Base-by-base conservation (phyloP, 163 green algal genomes). In the Picocystis sp. region DNA sequence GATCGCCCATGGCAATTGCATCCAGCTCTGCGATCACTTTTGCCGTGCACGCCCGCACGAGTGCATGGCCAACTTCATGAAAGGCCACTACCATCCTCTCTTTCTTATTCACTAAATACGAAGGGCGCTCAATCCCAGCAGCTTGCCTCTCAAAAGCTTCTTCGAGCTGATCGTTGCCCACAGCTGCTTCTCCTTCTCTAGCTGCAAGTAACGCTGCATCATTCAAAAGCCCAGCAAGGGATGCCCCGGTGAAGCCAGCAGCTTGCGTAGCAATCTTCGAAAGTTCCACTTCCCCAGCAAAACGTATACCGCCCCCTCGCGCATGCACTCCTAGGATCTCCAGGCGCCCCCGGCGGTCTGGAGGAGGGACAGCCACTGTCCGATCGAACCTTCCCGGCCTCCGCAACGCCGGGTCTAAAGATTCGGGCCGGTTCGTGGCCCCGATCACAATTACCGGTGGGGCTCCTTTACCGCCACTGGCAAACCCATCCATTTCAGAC, bases 401-500 rank as follows among this genome's bases (percentile, higher is more conserved):
- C 45, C 50, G 45, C 43, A 64, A 48, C 29, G 47, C 53, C 45
- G 50, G 44, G 63, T 67, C 60, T 56, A 67, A 69, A 62, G 65
- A 49, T 58, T 65, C 25, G 46, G 50, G 51, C 58, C 62, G 43
- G 45, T 62, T 75, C 51, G 54, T 66, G 43, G 62, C 60, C 50
- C 58, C 59, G 50, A 73, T 63, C 47, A 65, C 47, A 51, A 66
- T 13, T 43, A 68, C 43, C 29, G 29, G 29, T 8, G 29, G 29
- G 8, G 29, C 29, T 11, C 29, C 29, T 8, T 38, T 38, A 38
- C 29, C 29, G 3, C 29, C 29, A 8, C 29, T 38, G 8, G 29
- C 29, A 38, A 99, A 97, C 45, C 90, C 90, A 63, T 99, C 90
- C 81, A 99, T 94, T 73, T 97, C 90, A 0, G 81, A 89, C 57